These are phyloP conservation scores for Hibiscus mutabilis DNA, from an alignment of 345 rosid species.

Conservation along the genomic window DNA sequence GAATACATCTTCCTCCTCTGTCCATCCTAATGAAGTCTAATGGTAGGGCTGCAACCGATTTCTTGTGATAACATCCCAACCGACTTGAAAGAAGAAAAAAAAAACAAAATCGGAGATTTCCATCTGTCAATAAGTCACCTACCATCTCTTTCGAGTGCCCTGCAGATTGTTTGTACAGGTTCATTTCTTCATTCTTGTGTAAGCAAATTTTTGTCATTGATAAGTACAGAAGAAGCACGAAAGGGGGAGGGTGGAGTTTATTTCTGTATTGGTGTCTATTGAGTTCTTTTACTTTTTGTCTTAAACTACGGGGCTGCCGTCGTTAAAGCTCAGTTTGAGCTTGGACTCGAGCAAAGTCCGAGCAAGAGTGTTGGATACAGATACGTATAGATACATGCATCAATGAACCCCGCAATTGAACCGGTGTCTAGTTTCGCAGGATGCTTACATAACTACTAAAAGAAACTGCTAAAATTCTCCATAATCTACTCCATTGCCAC, in stretches of 20 bases:
- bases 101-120: constrained; percentile 2
- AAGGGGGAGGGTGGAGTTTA: constrained; percentile 5
- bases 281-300: no score
- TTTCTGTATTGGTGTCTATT: constrained; percentile 8
- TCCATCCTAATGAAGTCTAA: constrained; percentile 4
- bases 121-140: constrained; percentile 34
- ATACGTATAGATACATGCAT: no score
- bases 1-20: constrained; percentile 28
- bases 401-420: no score
- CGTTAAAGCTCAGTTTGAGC: no score
- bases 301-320: no score
- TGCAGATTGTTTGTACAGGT: constrained; percentile 65
- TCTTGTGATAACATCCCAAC: constrained; percentile 31
- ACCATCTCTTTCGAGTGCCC: constrained; percentile 5
- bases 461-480: not conserved
- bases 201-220: constrained; percentile 48
- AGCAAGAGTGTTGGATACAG: no score
- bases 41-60: not conserved
- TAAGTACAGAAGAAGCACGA: constrained; percentile 12
- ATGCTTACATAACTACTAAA: not conserved
- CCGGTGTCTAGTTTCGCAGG: no score
- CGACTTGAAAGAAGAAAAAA: not conserved
- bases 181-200: constrained; percentile 81
- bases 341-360: no score
- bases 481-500: not conserved